These are phyloP conservation scores for Viola pubescens DNA, from an alignment of 441 rosid species.

Conservation along the genomic window DNA sequence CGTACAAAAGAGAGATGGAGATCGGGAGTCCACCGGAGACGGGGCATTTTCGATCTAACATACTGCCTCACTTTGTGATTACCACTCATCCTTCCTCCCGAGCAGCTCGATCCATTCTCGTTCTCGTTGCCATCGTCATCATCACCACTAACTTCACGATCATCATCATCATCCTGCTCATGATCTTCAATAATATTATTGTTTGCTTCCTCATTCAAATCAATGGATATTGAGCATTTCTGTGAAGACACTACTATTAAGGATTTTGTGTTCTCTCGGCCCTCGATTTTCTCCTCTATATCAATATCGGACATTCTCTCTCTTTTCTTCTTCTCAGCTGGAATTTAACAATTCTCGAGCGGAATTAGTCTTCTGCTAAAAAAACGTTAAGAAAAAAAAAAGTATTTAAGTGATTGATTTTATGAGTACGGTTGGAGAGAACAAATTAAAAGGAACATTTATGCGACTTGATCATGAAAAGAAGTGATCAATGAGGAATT, in stretches of 20 bases:
- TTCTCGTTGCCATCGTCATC: constrained; percentile 17
- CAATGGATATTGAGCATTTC: constrained; percentile 30
- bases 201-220: constrained; percentile 38
- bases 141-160: constrained; percentile 9
- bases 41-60: constrained; percentile 65
- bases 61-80: constrained; percentile 50
- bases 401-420: too few species aligned
- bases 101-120: constrained; percentile 10
- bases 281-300: too few species aligned
- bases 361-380: too few species aligned
- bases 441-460: too few species aligned
- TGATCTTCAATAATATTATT: constrained; percentile 14
- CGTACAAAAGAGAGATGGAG: constrained; percentile 81
- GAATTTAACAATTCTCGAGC: too few species aligned
- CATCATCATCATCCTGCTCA: constrained; percentile 5
- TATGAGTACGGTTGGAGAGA: too few species aligned
- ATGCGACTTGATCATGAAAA: too few species aligned
- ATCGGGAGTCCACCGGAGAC: constrained; percentile 89
- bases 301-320: too few species aligned
- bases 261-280: constrained; percentile 12
- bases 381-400: too few species aligned
- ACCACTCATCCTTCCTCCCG: constrained; percentile 13
- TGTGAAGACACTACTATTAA: constrained; percentile 15
- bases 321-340: too few species aligned
- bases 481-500: too few species aligned